phyloP scores from a whole-genome alignment of 768 basidiomycete genomes.

The Harrya chromipes region DNA sequence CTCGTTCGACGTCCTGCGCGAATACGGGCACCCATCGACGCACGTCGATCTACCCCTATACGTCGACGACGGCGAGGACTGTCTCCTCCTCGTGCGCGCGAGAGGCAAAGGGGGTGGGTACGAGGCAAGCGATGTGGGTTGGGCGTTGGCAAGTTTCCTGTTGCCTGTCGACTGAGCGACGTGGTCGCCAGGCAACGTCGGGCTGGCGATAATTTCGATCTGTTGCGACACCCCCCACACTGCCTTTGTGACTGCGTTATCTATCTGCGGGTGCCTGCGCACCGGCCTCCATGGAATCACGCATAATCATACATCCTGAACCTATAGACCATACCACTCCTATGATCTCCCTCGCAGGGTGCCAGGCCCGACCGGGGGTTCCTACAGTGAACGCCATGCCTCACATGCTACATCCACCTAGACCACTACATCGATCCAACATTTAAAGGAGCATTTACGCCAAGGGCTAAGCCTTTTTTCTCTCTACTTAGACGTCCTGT shows the following conservation, averaged over 20 bases:
- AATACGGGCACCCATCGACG: conserved; percentile 74
- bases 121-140: conserved; percentile 54
- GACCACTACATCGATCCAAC: neutral
- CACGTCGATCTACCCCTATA: conserved; percentile 72
- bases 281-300: no score
- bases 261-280: conserved; percentile 7
- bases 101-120: conserved; percentile 20
- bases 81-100: conserved; percentile 70
- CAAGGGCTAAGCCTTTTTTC: no score
- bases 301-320: no score
- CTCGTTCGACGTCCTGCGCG: conserved; percentile 64
- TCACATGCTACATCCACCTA: conserved; percentile 1
- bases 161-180: conserved; percentile 47
- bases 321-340: neutral
- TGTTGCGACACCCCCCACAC: conserved; percentile 20
- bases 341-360: conserved; percentile 4
- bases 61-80: conserved; percentile 76
- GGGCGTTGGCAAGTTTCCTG: conserved; percentile 82
- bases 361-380: conserved; percentile 2
- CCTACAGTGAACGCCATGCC: neutral
- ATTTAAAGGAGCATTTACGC: conserved; percentile 2
- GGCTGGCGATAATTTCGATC: neutral
- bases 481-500: no score
- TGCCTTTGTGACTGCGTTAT: conserved; percentile 8
- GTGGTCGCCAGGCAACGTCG: neutral